Evolutionary conservation across 495 filamentous ascomycete genomes (phyloP), one percentile per base, ranked within the genome.

Genomic region (Talaromyces proteolyticus): DNA sequence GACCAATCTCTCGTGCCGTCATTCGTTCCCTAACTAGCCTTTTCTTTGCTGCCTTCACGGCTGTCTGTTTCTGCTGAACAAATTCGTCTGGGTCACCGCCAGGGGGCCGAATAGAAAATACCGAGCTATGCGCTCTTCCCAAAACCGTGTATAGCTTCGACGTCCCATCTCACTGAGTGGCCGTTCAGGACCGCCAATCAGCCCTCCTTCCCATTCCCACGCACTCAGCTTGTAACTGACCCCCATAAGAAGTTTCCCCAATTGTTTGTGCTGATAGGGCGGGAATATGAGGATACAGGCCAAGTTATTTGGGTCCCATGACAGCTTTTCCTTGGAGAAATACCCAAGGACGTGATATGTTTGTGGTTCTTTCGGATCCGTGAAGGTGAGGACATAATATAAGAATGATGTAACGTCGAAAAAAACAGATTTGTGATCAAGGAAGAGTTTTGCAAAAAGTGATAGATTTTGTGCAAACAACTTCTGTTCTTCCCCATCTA

Each of bases 281-380:
- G 94, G 93, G 62, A 99, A 96, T 10, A 99, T 79, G 20, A 96
- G 74, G 52, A 99, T 99, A 62, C 93, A 99, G 3, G 93, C 93
- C 0, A 99, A 79, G 55, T 97, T 99, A 64, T 97, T 96, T 57
- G 93, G 89, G 60, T 99, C 93, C 93, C 93, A 99, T 3, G 88
- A 93, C 67, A 95, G 85, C 59, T 97, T 97, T 70, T 99, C 93
- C 61, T 97, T 97, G 19, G 87, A 92, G 76, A 95, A 99, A 78
- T 95, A 99, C 45, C 94, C 93, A 6, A 96, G 80, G 24, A 96
- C 85, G 24, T 65, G 59, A 53, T 69, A 70, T 25, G 64, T 65
- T 1, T 60, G 52, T 24, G 64, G 60, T 53, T 67, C 58, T 1
- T 67, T 45, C 6, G 69, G 52, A 59, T 70, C 44, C 62, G 61